Evolutionary conservation across 179 eudicot species (phyloP).

Genomic region (Actinidia arguta): DNA sequence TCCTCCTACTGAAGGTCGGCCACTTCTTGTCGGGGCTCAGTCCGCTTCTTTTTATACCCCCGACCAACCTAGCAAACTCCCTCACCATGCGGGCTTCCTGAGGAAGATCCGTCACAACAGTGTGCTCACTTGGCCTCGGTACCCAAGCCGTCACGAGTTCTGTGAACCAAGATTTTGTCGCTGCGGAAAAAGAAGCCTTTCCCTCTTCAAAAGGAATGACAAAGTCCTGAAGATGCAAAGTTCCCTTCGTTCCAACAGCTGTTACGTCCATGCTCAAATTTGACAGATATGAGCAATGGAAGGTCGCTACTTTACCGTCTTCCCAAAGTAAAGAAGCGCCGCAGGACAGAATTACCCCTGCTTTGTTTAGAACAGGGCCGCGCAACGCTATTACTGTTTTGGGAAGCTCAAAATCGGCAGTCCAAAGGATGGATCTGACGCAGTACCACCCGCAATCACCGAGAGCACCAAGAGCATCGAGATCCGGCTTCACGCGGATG

Average conservation of each 20-base stretch:
- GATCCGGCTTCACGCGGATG: constrained; percentile 27
- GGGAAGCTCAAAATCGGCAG: constrained; percentile 23
- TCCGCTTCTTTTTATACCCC: background rate
- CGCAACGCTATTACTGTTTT: constrained; percentile 19
- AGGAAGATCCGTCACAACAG: constrained; percentile 18
- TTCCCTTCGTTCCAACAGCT: constrained; percentile 24
- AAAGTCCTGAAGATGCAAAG: constrained; percentile 23
- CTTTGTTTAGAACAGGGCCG: constrained; percentile 15
- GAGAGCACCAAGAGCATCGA: constrained; percentile 26
- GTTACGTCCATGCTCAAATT: constrained; percentile 23
- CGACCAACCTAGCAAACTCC: constrained; percentile 13
- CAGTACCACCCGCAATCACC: constrained; percentile 33
- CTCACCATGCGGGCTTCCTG: constrained; percentile 14
- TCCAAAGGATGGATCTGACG: constrained; percentile 17
- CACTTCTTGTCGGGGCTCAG: constrained; percentile 8
- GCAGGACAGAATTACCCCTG: constrained; percentile 22
- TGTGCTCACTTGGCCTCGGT: constrained; percentile 10
- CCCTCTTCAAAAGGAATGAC: constrained; percentile 25
- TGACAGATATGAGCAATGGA: constrained; percentile 24
- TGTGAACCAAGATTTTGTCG: constrained; percentile 10
- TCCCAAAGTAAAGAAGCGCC: constrained; percentile 26
- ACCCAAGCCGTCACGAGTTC: constrained; percentile 22
- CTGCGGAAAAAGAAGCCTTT: constrained; percentile 17
- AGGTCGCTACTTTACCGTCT: constrained; percentile 25
- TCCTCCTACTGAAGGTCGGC: constrained; percentile 8